phyloP scores from a whole-genome alignment of 2,329 filamentous ascomycete genomes.

The Fusarium redolens region DNA sequence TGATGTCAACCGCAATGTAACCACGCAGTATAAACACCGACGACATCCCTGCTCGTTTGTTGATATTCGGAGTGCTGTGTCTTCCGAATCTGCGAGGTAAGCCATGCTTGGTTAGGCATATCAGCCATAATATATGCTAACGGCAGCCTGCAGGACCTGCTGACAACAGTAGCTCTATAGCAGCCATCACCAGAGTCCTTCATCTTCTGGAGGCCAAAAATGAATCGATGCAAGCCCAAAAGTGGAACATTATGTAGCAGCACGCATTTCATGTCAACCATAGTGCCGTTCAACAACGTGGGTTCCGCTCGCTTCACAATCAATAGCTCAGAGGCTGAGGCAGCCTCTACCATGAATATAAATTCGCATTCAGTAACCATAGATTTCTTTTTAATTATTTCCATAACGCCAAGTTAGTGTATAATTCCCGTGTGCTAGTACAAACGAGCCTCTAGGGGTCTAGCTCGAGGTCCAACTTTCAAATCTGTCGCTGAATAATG shows the following conservation, averaged over 20 bases:
- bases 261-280: slow-evolving; percentile 4
- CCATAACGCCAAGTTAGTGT: background rate
- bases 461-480: slow-evolving; percentile 19
- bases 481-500: background rate
- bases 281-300: background rate
- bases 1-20: slow-evolving; percentile 15
- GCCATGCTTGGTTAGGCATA: slow-evolving; percentile 1
- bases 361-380: background rate
- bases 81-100: background rate
- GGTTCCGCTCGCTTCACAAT: background rate
- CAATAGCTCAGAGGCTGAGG: background rate
- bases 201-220: background rate
- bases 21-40: slow-evolving; percentile 4
- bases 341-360: background rate
- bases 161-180: background rate
- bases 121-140: background rate
- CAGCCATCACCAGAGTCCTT: background rate
- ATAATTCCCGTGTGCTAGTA: background rate
- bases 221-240: background rate
- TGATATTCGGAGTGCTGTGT: background rate
- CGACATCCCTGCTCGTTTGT: slow-evolving; percentile 20
- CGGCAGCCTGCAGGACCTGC: background rate
- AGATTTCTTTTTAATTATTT: background rate
- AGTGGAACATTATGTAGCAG: background rate
- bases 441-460: background rate